Evolutionary conservation across 108 stramenopile species (phyloP), one percentile per base, ranked within the genome.

Genomic region (Skeletonema marinoi): DNA sequence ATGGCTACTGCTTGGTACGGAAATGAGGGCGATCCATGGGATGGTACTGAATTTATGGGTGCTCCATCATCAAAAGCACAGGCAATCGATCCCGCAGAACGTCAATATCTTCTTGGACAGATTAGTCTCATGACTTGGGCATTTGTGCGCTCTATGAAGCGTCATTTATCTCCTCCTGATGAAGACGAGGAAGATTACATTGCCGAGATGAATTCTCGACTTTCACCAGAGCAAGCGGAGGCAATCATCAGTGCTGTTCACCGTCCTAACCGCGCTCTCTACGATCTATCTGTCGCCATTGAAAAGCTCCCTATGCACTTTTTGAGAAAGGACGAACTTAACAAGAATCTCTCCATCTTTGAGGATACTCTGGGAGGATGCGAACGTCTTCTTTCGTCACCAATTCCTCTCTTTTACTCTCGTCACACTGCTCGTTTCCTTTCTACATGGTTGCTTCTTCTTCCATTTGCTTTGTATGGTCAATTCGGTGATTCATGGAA

Each of bases 361-460:
- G 65, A 79, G 62, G 83, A 84, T 46, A 70, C 71, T 51, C 48
- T 84, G 46, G 83, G 83, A 60, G 60, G 74, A 33, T 58, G 60
- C 42, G 88, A 89, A 67, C 88, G 88, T 71, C 60, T 89, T n/a
- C 79, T 89, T 66, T 79, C 88, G 16, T 78, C 77, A 58, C 88
- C 88, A 32, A 79, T 89, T 33, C 88, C 88, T 31, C 67, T 89
- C 39, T 85, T 89, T 54, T 89, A 89, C 68, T 85, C 86, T 46
- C 78, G 88, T 11, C 90, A 89, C 78, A 76, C 74, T 48, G 85
- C 87, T 8, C 85, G 90, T 13, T 89, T 91, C 86, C 78, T 91
- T 41, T 72, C 78, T 35, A 44, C 74, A n/a, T 91, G 88, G 88
- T 60, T 88, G n/a, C 64, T 88, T 4, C 54, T 87, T 14, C 61